A percentile compares a stretch with the other conserved stretches of the same genome.
phyloP scores from a whole-genome alignment of 1,139 yeast genomes.

The Sugiyamaella neomexicana region DNA sequence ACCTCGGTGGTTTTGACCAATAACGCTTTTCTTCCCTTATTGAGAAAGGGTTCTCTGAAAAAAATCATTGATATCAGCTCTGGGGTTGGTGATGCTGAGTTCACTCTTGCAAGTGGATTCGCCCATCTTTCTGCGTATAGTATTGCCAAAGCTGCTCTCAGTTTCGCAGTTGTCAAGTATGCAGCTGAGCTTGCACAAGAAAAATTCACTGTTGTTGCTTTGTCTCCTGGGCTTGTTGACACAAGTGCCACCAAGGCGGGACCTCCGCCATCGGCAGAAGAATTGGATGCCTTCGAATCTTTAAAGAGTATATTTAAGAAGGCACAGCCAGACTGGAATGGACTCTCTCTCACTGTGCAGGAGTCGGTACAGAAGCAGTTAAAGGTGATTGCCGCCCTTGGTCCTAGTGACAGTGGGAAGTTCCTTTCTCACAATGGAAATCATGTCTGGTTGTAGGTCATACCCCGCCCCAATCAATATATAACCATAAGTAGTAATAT shows the following conservation, averaged over 20 bases:
- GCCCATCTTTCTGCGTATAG: constrained; percentile 14
- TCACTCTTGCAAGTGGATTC: constrained; percentile 8
- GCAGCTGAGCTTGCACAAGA: constrained; percentile 21
- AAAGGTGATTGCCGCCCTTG: constrained; percentile 7
- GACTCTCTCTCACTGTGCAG: constrained; percentile 1
- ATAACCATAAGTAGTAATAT: not conserved
- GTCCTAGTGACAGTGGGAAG: constrained; percentile 1
- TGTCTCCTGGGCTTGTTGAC: constrained; percentile 22
- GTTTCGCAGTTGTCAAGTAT: constrained; percentile 18
- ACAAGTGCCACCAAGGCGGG: constrained; percentile 14
- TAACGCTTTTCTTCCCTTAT: constrained; percentile 20
- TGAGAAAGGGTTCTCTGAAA: constrained; percentile 20
- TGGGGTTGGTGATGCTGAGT: constrained; percentile 14
- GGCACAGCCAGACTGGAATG: constrained; percentile 11
- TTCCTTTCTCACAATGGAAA: constrained; percentile 13
- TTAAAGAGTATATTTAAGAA: constrained; percentile 51
- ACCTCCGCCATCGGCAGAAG: constrained; percentile 45
- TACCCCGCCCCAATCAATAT: not conserved
- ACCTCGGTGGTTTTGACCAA: constrained; percentile 7
- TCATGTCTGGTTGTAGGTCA: constrained; percentile 1
- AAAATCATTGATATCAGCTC: constrained; percentile 21
- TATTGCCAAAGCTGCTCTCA: constrained; percentile 22
- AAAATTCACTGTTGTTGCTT: constrained; percentile 18
- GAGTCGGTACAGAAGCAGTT: constrained; percentile 15
- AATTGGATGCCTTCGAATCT: constrained; percentile 65